Percentiles rank a stretch among this genome's conserved stretches.
These are phyloP conservation scores for Pulveroboletus ravenelii DNA, from an alignment of 768 basidiomycete species.

Conservation along the genomic window DNA sequence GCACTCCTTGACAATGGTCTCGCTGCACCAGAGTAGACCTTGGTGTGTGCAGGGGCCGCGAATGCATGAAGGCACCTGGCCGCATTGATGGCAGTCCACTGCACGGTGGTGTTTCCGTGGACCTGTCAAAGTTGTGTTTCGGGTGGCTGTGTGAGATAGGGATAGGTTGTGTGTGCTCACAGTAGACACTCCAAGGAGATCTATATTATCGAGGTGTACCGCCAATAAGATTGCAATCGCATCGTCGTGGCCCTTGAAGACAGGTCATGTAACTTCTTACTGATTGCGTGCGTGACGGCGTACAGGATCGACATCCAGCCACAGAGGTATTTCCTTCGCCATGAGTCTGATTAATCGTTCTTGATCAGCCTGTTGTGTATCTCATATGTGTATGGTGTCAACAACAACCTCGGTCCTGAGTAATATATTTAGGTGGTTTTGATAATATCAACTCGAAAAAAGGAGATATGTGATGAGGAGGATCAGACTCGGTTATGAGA, in stretches of 20 bases:
- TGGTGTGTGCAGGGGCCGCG: conserved; percentile 52
- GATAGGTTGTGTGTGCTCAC: conserved; percentile 35
- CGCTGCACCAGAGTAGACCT: conserved; percentile 64
- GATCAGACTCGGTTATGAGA: not conserved
- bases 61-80: conserved; percentile 75
- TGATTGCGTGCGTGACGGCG: conserved; percentile 11
- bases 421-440: too few species aligned
- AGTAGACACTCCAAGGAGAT: conserved; percentile 79
- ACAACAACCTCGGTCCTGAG: not conserved
- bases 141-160: not conserved
- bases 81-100: conserved; percentile 67
- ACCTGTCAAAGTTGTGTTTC: conserved; percentile 41
- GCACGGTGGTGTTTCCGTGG: conserved; percentile 70
- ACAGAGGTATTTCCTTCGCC: conserved; percentile 32
- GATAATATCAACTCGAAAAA: not conserved
- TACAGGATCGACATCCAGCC: conserved; percentile 69
- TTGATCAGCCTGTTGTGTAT: not conserved
- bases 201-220: conserved; percentile 56
- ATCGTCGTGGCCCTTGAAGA: conserved; percentile 78
- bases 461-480: not conserved
- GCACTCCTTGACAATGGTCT: conserved; percentile 59
- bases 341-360: not conserved
- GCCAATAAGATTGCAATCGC: conserved; percentile 80
- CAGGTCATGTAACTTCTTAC: not conserved
- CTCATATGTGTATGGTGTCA: not conserved